Evolutionary conservation across 23 red algal species (phyloP), one percentile per base, ranked within the genome.

Genomic region (Gracilaria domingensis): DNA sequence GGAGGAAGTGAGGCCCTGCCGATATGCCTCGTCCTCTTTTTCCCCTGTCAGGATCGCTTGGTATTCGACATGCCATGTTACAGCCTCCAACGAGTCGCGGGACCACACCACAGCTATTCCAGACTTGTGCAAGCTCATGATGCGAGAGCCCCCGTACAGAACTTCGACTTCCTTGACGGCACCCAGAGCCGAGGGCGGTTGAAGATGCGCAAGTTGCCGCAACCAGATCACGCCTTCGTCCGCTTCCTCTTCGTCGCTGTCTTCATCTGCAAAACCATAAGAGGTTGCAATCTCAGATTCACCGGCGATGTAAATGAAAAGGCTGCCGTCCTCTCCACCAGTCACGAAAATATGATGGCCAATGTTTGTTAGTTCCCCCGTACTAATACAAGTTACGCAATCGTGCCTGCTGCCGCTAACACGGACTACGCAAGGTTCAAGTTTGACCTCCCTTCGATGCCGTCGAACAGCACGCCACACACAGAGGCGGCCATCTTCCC

Each of bases 291-390:
- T 49, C 53, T 84, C 78, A 35, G 81, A 75, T 28, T 74, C 79
- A 32, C 56, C 61, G 3, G 80, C 91, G n/a, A 36, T 65, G 80
- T 93, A 93, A 17, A 93, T 49, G 37, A 73, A 54, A 12, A 86
- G 44, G 30, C 74, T 78, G 26, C 91, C 91, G 58, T 93, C 91
- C 33, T 44, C 40, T 35, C 80, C 66, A 29, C 91, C 91, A 30
- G 73, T 78, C 25, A 76, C 81, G 37, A 93, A 74, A 72, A 93
- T 65, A 21, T 74, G 75, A 65, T 59, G 74, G 40, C 36, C 38
- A 28, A 49, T 49, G 50, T 55, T 82, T 32, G 76, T 55, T 57
- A 69, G 35, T 65, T 62, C 87, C 28, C 55, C 62, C 44, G 87
- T 51, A 33, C 26, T 33, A 34, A 71, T 71, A 67, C 75, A 80